Percentiles rank a stretch among this genome's conserved stretches.
These are phyloP conservation scores for Elsinoe fawcettii DNA, from an alignment of 2,329 filamentous ascomycete genomes.

Conservation along the genomic window DNA sequence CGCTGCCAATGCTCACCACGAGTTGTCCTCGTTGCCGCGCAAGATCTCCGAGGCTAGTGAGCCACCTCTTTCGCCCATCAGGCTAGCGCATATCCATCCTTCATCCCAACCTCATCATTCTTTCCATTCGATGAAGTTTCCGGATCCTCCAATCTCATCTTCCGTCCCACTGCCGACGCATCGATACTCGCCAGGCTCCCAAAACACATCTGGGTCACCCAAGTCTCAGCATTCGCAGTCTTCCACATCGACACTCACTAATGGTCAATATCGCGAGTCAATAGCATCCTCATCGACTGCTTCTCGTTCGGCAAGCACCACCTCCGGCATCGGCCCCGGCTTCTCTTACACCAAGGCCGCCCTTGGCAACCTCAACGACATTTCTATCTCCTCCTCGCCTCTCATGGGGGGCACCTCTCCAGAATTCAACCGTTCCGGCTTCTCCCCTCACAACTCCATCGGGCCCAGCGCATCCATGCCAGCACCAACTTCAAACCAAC, in stretches of 20 bases:
- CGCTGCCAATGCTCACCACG: constrained; percentile 2
- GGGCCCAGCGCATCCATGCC: not conserved
- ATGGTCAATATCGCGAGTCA: constrained; percentile 3
- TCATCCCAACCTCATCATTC: constrained; percentile 15
- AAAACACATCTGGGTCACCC: not conserved
- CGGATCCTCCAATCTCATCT: constrained; percentile 4
- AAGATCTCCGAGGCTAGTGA: constrained; percentile 2
- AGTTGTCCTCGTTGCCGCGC: constrained; percentile 20
- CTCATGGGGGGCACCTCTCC: constrained; percentile 11
- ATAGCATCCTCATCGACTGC: not conserved
- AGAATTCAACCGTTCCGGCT: constrained; percentile 11
- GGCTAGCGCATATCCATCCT: not conserved
- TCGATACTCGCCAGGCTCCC: not conserved
- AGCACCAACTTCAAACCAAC: not conserved
- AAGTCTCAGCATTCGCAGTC: constrained; percentile 3
- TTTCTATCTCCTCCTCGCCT: constrained; percentile 13
- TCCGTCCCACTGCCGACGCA: not conserved
- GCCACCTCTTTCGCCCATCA: not conserved
- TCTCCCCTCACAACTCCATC: constrained; percentile 13
- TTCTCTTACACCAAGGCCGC: not conserved
- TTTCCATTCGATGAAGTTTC: constrained; percentile 15
- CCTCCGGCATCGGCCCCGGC: not conserved
- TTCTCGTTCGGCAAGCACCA: constrained; percentile 8
- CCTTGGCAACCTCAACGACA: constrained; percentile 12
- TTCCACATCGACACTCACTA: constrained; percentile 12